These are phyloP conservation scores for Jimgerdemannia flammicorona DNA, from an alignment of 192 early-diverging fungal genomes.

Conservation along the genomic window DNA sequence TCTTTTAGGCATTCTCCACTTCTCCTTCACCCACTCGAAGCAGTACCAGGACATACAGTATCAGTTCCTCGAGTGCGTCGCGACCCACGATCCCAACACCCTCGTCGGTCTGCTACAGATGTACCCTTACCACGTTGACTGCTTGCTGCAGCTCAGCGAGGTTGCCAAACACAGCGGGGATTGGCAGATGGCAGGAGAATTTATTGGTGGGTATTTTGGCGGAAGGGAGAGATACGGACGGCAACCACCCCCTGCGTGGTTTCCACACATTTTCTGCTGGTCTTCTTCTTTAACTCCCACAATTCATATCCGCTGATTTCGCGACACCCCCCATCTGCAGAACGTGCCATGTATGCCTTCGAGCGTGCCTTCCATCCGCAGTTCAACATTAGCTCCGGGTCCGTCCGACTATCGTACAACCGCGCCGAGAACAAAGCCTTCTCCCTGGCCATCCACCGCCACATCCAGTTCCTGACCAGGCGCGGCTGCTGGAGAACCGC, in stretches of 20 bases:
- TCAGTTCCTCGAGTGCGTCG: slow-evolving; percentile 70
- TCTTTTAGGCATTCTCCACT: slow-evolving; percentile 24
- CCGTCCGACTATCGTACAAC: slow-evolving; percentile 64
- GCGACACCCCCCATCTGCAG: slow-evolving; percentile 22
- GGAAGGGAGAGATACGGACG: not conserved
- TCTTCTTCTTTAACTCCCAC: not conserved
- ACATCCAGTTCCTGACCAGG: slow-evolving; percentile 81
- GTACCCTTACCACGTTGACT: slow-evolving; percentile 89
- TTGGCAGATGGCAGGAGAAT: slow-evolving; percentile 70
- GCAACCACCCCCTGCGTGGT: not conserved
- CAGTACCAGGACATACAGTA: slow-evolving; percentile 73
- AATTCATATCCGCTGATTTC: not conserved
- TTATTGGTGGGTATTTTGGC: slow-evolving; percentile 50
- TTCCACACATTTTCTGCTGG: not conserved
- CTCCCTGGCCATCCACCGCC: slow-evolving; percentile 78
- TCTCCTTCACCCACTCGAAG: slow-evolving; percentile 66
- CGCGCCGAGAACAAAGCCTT: slow-evolving; percentile 75
- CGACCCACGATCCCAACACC: slow-evolving; percentile 69
- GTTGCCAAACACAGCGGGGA: slow-evolving; percentile 86
- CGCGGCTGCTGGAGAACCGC: slow-evolving; percentile 93
- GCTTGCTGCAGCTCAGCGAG: slow-evolving; percentile 80
- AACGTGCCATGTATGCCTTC: slow-evolving; percentile 85
- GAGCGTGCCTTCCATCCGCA: slow-evolving; percentile 77
- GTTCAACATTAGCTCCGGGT: slow-evolving; percentile 67
- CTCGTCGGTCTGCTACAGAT: slow-evolving; percentile 62